Evolutionary conservation across 257 asterid genomes (phyloP).

Genomic region (Jaltomata sinuosa): DNA sequence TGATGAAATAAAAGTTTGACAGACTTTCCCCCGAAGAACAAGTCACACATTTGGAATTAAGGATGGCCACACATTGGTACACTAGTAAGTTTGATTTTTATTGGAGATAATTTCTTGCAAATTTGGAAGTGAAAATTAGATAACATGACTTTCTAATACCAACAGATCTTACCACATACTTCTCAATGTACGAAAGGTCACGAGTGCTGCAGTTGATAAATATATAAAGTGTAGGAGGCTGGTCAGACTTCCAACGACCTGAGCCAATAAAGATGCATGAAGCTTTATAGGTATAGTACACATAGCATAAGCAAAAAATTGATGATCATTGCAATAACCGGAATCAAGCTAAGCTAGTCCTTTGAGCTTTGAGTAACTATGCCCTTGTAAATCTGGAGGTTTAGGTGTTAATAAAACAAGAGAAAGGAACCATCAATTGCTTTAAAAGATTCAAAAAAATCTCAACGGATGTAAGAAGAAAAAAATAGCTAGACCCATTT

Average conservation of each 20-base stretch:
- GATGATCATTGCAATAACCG: not conserved
- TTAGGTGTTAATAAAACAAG: not conserved
- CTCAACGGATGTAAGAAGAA: not conserved
- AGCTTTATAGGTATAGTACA: not conserved
- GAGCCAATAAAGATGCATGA: constrained; percentile 10
- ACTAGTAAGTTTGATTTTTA: not conserved
- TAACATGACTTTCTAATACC: not conserved
- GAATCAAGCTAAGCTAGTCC: not conserved
- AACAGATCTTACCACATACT: constrained; percentile 71
- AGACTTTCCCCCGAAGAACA: not conserved
- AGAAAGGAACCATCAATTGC: not conserved
- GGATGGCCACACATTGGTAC: not conserved
- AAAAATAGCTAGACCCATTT: not conserved
- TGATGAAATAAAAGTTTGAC: not conserved
- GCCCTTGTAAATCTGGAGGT: not conserved
- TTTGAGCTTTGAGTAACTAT: not conserved
- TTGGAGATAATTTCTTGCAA: not conserved
- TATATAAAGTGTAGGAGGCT: constrained; percentile 70
- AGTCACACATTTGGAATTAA: not conserved
- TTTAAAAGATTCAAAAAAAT: not conserved
- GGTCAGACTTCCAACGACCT: constrained; percentile 87
- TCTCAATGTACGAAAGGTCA: constrained; percentile 73
- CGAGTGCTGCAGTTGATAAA: constrained; percentile 86
- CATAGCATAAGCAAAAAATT: not conserved
- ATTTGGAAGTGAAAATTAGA: not conserved